Evolutionary conservation across 768 basidiomycete genomes (phyloP), one percentile per base, ranked within the genome.

Genomic region (Kwoniella dendrophila): DNA sequence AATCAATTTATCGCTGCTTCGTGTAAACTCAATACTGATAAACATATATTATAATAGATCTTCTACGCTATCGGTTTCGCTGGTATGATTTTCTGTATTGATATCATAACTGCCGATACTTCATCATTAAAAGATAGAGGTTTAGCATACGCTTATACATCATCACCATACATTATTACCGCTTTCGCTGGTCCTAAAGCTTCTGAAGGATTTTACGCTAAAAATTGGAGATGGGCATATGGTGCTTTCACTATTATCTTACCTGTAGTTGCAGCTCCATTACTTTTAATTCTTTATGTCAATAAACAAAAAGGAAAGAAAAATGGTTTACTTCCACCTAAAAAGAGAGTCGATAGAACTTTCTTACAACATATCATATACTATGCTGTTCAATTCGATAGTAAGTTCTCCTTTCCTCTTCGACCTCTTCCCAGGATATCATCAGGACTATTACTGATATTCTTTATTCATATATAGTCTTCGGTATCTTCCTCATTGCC

Each of bases 91-190:
- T 67, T 66, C 45, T 51, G 29, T 26, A 48, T 78, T 41, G 76
- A 80, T 45, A 64, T 80, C 45, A 57, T 78, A 41, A 74, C 77
- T 20, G 78, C 75, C 34, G 79, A 80, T 64, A 59, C 65, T 5
- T 67, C 78, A 0, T 67, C 59, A 5, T 63, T 78, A 12, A 66
- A 69, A 12, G 65, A 71, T 43, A 43, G 74, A 71, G 74, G 74
- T 52, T 52, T 75, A 4, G 74, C 74, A 5, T 75, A 66, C 59
- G 74, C 74, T 38, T 70, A 66, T 61, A 50, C 66, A 55, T 41
- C 71, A 67, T 33, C 64, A 73, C 72, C 76, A 4, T 74, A 72
- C 68, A 50, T 77, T 48, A 74, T 78, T 72, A 78, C 74, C 58
- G 65, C 75, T 43, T 79, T 78, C 6, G 59, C 63, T 7, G 79